Percentiles rank a stretch among this genome's conserved stretches.
Conservation (phyloP, 768 basidiomycete species). For the Amyloporia xantha region DNA sequence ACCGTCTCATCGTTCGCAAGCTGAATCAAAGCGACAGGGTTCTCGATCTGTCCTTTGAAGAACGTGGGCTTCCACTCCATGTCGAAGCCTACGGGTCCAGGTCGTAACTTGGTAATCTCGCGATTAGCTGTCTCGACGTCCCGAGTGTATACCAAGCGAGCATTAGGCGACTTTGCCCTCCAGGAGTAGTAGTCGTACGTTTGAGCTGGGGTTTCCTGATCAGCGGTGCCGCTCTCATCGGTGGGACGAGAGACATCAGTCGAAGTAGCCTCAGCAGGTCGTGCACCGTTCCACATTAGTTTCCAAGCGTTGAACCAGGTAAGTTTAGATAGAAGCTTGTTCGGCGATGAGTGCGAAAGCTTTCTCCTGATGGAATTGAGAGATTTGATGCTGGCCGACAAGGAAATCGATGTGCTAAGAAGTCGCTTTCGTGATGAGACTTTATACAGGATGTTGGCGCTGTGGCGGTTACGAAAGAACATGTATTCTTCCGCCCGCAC, state of each 20-base stretch:
- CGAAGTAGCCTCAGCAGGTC: not conserved
- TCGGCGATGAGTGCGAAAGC: not conserved
- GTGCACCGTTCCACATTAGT: not conserved
- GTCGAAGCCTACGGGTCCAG: constrained; percentile 52
- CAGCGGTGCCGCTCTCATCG: not conserved
- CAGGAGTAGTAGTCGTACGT: constrained; percentile 15
- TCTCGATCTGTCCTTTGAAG: constrained; percentile 45
- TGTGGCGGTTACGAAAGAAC: no score
- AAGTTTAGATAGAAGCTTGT: not conserved
- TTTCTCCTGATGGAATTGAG: not conserved
- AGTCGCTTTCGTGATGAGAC: not conserved
- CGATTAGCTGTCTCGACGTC: constrained; percentile 11
- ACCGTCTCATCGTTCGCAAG: constrained; percentile 51
- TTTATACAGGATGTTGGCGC: not conserved
- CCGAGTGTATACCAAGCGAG: constrained; percentile 19
- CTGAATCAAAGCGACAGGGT: constrained; percentile 71
- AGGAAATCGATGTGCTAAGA: not conserved
- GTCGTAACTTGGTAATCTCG: constrained; percentile 13
- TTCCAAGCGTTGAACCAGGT: not conserved
- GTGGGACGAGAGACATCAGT: not conserved
- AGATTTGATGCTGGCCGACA: not conserved
- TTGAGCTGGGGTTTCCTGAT: not conserved
- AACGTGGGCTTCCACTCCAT: constrained; percentile 73
- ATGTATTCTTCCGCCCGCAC: no score
- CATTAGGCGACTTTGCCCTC: constrained; percentile 12